These are phyloP conservation scores for Drechslerella coelobrocha DNA, from an alignment of 2,329 filamentous ascomycete genomes.

Conservation along the genomic window DNA sequence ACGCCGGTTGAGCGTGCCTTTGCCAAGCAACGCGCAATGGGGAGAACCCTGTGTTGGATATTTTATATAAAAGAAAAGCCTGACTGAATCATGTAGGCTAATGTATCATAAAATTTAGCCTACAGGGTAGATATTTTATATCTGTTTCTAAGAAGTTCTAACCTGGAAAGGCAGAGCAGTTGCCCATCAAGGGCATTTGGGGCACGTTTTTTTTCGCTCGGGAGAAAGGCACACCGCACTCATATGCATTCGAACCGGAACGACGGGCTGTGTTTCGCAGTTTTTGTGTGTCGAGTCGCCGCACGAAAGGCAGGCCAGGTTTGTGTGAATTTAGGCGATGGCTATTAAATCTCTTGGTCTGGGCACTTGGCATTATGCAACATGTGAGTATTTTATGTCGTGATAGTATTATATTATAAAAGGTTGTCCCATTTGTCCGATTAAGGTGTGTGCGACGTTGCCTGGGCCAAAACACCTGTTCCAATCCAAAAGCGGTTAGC, in stretches of 20 bases:
- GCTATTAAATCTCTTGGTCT: neutral
- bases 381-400: too few relatives aligned
- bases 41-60: slow-evolving; percentile 31
- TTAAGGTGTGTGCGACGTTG: too few relatives aligned
- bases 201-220: neutral
- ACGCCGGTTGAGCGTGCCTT: slow-evolving; percentile 2
- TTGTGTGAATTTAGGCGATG: neutral
- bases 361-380: too few relatives aligned
- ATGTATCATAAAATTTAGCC: slow-evolving; percentile 23
- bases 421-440: too few relatives aligned
- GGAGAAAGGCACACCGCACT: neutral
- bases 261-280: too few relatives aligned
- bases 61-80: slow-evolving; percentile 5
- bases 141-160: neutral
- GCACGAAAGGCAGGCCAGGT: neutral
- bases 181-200: slow-evolving; percentile 1
- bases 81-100: slow-evolving; percentile 31
- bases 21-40: slow-evolving; percentile 38
- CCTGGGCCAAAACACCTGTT: too few relatives aligned
- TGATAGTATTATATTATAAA: slow-evolving; percentile 8
- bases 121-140: too few relatives aligned
- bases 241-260: neutral
- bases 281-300: neutral
- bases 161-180: neutral
- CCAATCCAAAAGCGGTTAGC: too few relatives aligned